Evolutionary conservation across 306 rosid species (phyloP).

Genomic region (Cucurbita moschata): DNA sequence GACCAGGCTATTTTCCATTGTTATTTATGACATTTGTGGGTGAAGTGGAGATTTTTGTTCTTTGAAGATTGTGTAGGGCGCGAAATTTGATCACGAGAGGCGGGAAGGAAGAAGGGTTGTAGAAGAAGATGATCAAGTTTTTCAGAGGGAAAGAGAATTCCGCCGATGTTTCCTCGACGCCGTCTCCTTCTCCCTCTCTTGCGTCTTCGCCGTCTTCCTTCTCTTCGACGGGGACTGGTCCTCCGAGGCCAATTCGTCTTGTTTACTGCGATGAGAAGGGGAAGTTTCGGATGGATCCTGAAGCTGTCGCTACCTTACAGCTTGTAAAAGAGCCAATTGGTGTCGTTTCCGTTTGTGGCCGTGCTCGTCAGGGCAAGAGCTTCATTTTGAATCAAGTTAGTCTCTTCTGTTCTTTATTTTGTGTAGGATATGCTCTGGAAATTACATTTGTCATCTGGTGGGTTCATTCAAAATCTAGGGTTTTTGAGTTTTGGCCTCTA

Average conservation of each 20-base stretch:
- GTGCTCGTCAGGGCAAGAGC: conserved; percentile 96
- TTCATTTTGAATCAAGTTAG: conserved; percentile 71
- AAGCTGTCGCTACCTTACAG: conserved; percentile 78
- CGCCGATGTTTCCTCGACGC: conserved; percentile 34
- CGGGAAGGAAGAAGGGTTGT: not conserved
- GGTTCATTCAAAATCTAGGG: conserved; percentile 15
- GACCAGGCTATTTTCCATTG: not conserved
- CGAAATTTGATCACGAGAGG: not conserved
- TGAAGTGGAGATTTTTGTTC: not conserved
- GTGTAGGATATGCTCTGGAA: not conserved
- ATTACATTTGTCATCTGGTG: not conserved
- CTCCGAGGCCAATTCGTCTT: conserved; percentile 68
- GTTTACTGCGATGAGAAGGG: conserved; percentile 85
- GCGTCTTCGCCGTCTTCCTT: conserved; percentile 17
- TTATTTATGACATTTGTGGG: not conserved
- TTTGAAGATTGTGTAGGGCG: not conserved
- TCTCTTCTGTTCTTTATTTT: not conserved
- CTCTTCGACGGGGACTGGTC: conserved; percentile 46
- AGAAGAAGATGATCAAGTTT: conserved; percentile 22
- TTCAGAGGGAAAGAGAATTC: conserved; percentile 33
- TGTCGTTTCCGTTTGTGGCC: conserved; percentile 81
- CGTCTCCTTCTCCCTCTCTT: conserved; percentile 10
- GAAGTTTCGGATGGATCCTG: conserved; percentile 87
- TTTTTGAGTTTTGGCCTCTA: not conserved
- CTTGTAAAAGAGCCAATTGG: conserved; percentile 92